These are phyloP conservation scores for Coniochaeta prunicola DNA, from an alignment of 2,329 filamentous ascomycete genomes.

Conservation along the genomic window DNA sequence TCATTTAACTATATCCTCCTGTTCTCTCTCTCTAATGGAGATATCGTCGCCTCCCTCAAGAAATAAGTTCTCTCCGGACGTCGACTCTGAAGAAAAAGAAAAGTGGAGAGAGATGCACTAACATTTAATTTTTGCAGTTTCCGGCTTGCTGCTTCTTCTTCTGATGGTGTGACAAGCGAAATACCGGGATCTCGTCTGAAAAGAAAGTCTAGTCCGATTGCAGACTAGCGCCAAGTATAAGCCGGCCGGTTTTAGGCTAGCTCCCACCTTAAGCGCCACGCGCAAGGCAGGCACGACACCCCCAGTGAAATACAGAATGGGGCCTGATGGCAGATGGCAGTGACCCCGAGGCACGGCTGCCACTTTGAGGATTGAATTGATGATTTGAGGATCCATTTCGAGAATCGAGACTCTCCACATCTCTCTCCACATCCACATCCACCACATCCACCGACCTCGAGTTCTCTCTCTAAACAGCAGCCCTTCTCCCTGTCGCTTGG, in stretches of 20 bases:
- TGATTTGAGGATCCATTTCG: not conserved
- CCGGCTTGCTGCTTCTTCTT: too few relatives aligned
- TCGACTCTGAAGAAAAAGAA: not conserved
- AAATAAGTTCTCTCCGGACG: not conserved
- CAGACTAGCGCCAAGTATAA: not conserved
- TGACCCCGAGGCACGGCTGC: not conserved
- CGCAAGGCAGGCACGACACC: not conserved
- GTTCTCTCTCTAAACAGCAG: too few relatives aligned
- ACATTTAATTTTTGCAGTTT: slow-evolving; percentile 4
- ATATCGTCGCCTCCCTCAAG: too few relatives aligned
- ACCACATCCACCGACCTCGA: too few relatives aligned
- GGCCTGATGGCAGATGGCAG: too few relatives aligned
- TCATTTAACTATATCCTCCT: too few relatives aligned
- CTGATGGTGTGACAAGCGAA: slow-evolving; percentile 1
- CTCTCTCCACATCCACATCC: not conserved
- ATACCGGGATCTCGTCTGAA: not conserved
- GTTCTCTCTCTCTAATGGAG: too few relatives aligned
- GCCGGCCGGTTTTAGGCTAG: slow-evolving; percentile 1
- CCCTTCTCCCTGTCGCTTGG: too few relatives aligned
- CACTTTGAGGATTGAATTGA: not conserved
- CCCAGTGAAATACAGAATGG: too few relatives aligned
- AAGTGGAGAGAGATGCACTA: not conserved
- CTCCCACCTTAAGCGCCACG: not conserved
- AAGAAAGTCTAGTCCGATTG: not conserved
- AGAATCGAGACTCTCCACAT: not conserved